A percentile compares a stretch with the other conserved stretches of the same genome.
These are phyloP conservation scores for Imleria badia DNA, from an alignment of 768 basidiomycete genomes.

Conservation along the genomic window DNA sequence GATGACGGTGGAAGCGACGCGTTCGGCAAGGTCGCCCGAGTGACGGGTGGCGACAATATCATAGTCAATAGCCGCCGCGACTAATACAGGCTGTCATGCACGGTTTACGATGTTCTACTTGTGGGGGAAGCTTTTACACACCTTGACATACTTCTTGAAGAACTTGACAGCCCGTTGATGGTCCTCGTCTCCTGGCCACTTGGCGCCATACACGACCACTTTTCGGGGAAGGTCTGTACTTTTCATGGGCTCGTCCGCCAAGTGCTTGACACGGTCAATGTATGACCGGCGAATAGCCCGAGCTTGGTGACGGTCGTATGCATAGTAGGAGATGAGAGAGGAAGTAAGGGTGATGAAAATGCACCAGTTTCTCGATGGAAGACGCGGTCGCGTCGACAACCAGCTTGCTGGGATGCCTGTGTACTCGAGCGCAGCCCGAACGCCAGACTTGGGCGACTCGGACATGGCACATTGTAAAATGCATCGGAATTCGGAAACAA, in stretches of 20 bases:
- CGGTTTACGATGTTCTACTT: not conserved
- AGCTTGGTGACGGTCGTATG: constrained; percentile 86
- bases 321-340: constrained; percentile 67
- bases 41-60: constrained; percentile 77
- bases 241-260: constrained; percentile 68
- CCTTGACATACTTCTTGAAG: constrained; percentile 98
- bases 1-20: constrained; percentile 72
- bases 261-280: constrained; percentile 71
- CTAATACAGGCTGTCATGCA: constrained; percentile 74
- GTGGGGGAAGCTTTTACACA: constrained; percentile 38
- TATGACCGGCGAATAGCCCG: constrained; percentile 75
- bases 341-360: constrained; percentile 84
- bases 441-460: constrained; percentile 44
- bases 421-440: constrained; percentile 62
- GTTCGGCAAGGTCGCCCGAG: constrained; percentile 82
- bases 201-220: constrained; percentile 82
- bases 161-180: constrained; percentile 79
- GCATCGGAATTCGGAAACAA: constrained; percentile 23
- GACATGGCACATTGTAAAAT: constrained; percentile 5
- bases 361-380: constrained; percentile 92
- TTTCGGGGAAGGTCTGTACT: constrained; percentile 69
- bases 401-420: constrained; percentile 73
- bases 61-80: constrained; percentile 94
- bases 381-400: constrained; percentile 78
- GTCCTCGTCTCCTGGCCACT: constrained; percentile 96